Percentiles rank a stretch among this genome's conserved stretches.
Conservation (phyloP, 441 rosid species). For the Adansonia rubrostipa region DNA sequence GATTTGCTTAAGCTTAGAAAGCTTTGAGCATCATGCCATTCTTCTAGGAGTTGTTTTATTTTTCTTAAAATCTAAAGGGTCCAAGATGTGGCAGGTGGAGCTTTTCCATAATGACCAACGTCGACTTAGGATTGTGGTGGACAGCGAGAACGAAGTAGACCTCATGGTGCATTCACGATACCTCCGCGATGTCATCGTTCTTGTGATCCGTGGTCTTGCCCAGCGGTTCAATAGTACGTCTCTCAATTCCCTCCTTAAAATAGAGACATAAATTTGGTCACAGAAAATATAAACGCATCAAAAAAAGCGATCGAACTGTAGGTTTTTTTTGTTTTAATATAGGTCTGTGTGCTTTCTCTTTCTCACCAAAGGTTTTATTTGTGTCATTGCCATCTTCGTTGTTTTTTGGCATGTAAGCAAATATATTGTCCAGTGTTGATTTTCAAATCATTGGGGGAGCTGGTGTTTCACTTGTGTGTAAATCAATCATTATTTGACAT, state of each 20-base stretch:
- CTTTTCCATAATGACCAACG: constrained; percentile 83
- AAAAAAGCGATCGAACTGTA: neutral
- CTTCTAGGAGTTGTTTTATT: neutral
- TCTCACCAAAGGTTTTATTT: neutral
- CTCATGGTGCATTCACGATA: constrained; percentile 85
- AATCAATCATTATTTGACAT: neutral
- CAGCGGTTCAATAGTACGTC: constrained; percentile 97
- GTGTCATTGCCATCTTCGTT: neutral
- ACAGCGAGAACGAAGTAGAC: constrained; percentile 82
- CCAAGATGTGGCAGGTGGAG: constrained; percentile 64
- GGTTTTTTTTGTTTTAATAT: neutral
- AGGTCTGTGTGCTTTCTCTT: neutral
- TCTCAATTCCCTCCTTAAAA: constrained; percentile 90
- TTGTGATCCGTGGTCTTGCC: constrained; percentile 90
- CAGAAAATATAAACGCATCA: constrained; percentile 23
- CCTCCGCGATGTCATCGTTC: constrained; percentile 74
- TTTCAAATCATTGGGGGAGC: neutral
- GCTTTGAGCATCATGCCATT: neutral
- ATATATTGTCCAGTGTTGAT: constrained; percentile 6
- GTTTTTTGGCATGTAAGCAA: neutral
- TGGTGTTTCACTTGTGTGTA: neutral
- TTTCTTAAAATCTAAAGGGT: constrained; percentile 13
- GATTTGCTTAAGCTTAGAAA: neutral
- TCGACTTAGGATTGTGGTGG: constrained; percentile 82
- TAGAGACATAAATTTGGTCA: constrained; percentile 52